phyloP scores from a whole-genome alignment of 495 filamentous ascomycete species.

The Xylaria acuta region DNA sequence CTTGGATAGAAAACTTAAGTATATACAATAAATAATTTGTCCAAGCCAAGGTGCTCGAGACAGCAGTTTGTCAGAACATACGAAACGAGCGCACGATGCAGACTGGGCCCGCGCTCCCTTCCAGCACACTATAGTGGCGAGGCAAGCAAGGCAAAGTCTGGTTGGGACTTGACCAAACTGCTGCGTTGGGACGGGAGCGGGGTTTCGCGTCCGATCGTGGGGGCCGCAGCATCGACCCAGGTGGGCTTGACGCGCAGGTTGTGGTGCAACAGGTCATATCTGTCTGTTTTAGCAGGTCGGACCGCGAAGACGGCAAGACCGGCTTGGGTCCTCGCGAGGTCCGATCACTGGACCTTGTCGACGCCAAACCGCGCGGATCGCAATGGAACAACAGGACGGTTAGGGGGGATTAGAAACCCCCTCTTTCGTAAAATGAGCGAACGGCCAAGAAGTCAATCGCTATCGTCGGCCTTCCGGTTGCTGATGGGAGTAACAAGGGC shows the following conservation, averaged over 20 bases:
- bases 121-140: background rate
- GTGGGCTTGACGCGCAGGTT: constrained; percentile 38
- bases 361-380: constrained; percentile 38
- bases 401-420: constrained; percentile 27
- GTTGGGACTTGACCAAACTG: background rate
- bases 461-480: constrained; percentile 39
- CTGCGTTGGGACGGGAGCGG: constrained; percentile 2
- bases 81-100: constrained; percentile 41
- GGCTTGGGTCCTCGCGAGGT: constrained; percentile 32
- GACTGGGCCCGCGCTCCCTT: constrained; percentile 11
- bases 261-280: constrained; percentile 10
- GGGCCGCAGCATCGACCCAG: constrained; percentile 47
- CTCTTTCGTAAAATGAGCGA: constrained; percentile 39
- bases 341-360: constrained; percentile 25
- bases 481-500: constrained; percentile 6
- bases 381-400: constrained; percentile 42
- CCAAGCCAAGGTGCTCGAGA: constrained; percentile 21
- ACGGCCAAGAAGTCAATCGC: constrained; percentile 37
- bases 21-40: constrained; percentile 21
- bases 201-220: constrained; percentile 32
- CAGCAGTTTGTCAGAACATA: constrained; percentile 38
- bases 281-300: constrained; percentile 27
- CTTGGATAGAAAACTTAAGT: constrained; percentile 10
- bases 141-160: background rate
- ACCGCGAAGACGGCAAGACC: constrained; percentile 34